Percentiles rank a stretch among this genome's conserved stretches.
phyloP scores from a whole-genome alignment of 2,329 filamentous ascomycete genomes.

The Apiospora saccharicola region DNA sequence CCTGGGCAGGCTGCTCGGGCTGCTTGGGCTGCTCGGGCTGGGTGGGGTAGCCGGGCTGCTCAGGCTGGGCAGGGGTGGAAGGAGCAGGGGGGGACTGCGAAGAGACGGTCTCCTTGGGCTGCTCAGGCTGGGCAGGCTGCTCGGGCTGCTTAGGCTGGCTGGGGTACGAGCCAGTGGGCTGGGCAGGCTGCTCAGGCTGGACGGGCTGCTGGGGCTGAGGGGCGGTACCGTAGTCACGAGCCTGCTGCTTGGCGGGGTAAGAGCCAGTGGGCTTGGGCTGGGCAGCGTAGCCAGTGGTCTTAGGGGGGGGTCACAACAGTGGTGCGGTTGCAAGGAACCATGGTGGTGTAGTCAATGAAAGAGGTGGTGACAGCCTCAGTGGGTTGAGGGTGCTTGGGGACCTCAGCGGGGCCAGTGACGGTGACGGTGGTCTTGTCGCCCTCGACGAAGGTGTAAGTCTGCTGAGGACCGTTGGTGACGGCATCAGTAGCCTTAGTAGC shows the following conservation, averaged over 20 bases:
- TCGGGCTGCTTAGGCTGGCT: neutral
- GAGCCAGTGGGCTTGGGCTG: neutral
- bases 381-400: constrained; percentile 37
- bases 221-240: no score
- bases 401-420: constrained; percentile 40
- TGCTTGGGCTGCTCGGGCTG: neutral
- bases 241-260: neutral
- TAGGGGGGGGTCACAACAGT: constrained; percentile 37
- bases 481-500: constrained; percentile 9
- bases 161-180: neutral
- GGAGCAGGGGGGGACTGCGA: neutral
- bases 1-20: neutral
- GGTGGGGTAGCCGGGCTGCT: neutral
- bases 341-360: constrained; percentile 32
- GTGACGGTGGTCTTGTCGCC: constrained; percentile 44
- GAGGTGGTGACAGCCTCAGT: constrained; percentile 33
- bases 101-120: neutral
- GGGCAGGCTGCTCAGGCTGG: neutral
- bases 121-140: neutral
- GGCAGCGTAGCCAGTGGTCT: neutral
- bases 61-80: neutral
- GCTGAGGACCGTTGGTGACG: constrained; percentile 13
- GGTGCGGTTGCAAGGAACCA: constrained; percentile 37
- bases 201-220: no score
- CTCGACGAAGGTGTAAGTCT: constrained; percentile 25